Evolutionary conservation across 2,329 filamentous ascomycete species (phyloP).

Genomic region (Sphaceloma murrayae): DNA sequence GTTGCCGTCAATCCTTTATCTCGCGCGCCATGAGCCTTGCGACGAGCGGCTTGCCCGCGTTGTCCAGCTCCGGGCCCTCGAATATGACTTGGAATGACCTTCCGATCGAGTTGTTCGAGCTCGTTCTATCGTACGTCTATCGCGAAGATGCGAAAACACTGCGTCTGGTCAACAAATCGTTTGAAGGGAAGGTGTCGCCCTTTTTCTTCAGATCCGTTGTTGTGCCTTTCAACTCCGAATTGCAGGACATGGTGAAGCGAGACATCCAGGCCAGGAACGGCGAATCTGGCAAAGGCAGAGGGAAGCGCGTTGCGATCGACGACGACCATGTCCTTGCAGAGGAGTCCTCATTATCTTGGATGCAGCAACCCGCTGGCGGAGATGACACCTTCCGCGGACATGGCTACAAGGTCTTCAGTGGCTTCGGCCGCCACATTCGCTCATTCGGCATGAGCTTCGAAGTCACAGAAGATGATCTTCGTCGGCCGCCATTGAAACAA

Average conservation of each 20-base stretch:
- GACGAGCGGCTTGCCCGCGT: no score
- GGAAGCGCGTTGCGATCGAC: slow-evolving; percentile 21
- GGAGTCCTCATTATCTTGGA: slow-evolving; percentile 31
- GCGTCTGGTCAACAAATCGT: slow-evolving; percentile 52
- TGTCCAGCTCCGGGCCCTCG: no score
- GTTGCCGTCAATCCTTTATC: no score
- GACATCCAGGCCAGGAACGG: slow-evolving; percentile 20
- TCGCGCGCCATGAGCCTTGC: no score
- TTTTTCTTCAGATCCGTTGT: slow-evolving; percentile 54
- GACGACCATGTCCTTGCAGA: slow-evolving; percentile 18
- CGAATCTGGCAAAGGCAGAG: slow-evolving; percentile 28
- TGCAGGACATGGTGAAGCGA: slow-evolving; percentile 43
- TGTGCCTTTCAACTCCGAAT: slow-evolving; percentile 55
- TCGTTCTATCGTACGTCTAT: slow-evolving; percentile 47
- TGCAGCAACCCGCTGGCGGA: slow-evolving; percentile 30
- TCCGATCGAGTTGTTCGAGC: slow-evolving; percentile 54
- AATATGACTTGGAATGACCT: slow-evolving; percentile 35
- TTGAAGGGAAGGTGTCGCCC: slow-evolving; percentile 48
- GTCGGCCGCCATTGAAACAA: slow-evolving; percentile 47
- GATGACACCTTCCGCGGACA: slow-evolving; percentile 45
- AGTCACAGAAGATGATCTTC: slow-evolving; percentile 46
- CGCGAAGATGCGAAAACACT: slow-evolving; percentile 51
- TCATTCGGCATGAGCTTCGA: slow-evolving; percentile 61
- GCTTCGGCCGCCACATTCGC: slow-evolving; percentile 51
- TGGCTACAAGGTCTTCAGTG: slow-evolving; percentile 52